Percentiles rank a stretch among this genome's conserved stretches.
phyloP scores from a whole-genome alignment of 768 basidiomycete species.

The Pholiota molesta region DNA sequence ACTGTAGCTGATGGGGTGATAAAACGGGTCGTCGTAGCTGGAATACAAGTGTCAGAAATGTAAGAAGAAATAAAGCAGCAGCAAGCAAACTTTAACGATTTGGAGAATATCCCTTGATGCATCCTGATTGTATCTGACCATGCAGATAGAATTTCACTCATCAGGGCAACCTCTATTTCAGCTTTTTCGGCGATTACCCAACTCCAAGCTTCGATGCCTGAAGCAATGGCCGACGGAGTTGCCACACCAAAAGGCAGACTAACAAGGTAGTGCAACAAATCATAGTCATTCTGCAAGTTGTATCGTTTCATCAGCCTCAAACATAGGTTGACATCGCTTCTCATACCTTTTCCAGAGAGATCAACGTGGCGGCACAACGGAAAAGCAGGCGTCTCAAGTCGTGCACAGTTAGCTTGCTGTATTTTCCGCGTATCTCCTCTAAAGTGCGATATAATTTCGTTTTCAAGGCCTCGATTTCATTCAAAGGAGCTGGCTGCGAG shows the following conservation, averaged over 20 bases:
- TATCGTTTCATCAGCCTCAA: neutral
- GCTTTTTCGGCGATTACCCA: slow-evolving; percentile 92
- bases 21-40: slow-evolving; percentile 90
- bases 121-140: slow-evolving; percentile 85
- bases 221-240: slow-evolving; percentile 81
- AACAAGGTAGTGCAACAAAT: slow-evolving; percentile 86
- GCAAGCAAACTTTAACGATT: slow-evolving; percentile 66
- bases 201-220: slow-evolving; percentile 94
- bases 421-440: slow-evolving; percentile 70
- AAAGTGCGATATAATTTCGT: slow-evolving; percentile 67
- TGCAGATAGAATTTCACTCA: slow-evolving; percentile 83
- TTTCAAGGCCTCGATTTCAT: slow-evolving; percentile 69
- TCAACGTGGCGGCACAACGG: slow-evolving; percentile 81
- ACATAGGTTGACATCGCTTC: neutral
- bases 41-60: slow-evolving; percentile 1
- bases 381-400: slow-evolving; percentile 87
- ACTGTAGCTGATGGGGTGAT: slow-evolving; percentile 81
- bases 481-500: slow-evolving; percentile 57
- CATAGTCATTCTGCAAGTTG: slow-evolving; percentile 74
- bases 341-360: slow-evolving; percentile 65
- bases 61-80: neutral
- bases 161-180: slow-evolving; percentile 77
- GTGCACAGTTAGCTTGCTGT: slow-evolving; percentile 72
- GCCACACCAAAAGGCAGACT: slow-evolving; percentile 87
- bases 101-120: slow-evolving; percentile 84